phyloP scores from a whole-genome alignment of 2,329 filamentous ascomycete genomes.

The Cladophialophora bantiana region DNA sequence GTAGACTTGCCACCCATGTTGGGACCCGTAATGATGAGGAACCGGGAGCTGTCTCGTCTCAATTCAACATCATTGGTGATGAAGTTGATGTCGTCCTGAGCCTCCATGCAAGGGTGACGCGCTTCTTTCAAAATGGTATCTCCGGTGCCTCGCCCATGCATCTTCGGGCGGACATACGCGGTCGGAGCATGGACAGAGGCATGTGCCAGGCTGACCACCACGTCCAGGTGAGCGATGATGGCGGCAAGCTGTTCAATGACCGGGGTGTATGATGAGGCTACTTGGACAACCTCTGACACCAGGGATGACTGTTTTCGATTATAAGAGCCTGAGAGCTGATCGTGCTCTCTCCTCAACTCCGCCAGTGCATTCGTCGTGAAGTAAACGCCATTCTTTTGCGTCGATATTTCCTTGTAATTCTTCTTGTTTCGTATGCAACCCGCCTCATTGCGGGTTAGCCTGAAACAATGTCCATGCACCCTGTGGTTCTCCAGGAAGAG shows the following conservation, averaged over 20 bases:
- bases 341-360: constrained; percentile 83
- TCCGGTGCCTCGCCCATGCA: constrained; percentile 86
- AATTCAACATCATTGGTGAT: constrained; percentile 96
- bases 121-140: constrained; percentile 91
- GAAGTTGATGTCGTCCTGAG: constrained; percentile 98
- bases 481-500: constrained; percentile 96
- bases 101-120: constrained; percentile 95
- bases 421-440: constrained; percentile 91
- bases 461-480: constrained; percentile 95
- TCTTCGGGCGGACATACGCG: constrained; percentile 87
- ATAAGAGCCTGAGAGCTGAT: constrained; percentile 93
- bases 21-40: constrained; percentile 94
- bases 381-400: constrained; percentile 98
- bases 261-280: constrained; percentile 92
- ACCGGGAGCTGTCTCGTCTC: constrained; percentile 78
- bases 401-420: constrained; percentile 91
- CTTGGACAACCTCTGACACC: constrained; percentile 88
- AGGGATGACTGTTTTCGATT: constrained; percentile 91
- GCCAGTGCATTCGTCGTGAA: constrained; percentile 89
- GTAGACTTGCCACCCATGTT: constrained; percentile 99
- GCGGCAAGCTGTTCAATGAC: constrained; percentile 88
- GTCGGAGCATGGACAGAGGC: constrained; percentile 91
- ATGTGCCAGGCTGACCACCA: constrained; percentile 92
- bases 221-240: constrained; percentile 90
- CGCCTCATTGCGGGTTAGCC: constrained; percentile 87